These are phyloP conservation scores for Onygenales sp. DNA, from an alignment of 2,329 filamentous ascomycete genomes.

Conservation along the genomic window DNA sequence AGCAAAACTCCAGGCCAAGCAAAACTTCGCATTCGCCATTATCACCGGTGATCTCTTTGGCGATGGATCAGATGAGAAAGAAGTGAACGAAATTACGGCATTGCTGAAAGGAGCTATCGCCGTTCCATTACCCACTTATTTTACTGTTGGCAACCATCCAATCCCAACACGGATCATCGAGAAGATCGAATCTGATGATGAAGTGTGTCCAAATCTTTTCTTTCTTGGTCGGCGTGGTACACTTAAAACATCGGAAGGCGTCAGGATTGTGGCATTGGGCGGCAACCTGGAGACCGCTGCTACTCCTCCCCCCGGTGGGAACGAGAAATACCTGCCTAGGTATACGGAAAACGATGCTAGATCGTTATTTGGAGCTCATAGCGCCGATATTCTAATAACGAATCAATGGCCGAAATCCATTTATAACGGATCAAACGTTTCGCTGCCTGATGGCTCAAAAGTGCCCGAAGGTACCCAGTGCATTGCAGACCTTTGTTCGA, in stretches of 20 bases:
- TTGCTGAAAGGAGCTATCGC: slow-evolving; percentile 64
- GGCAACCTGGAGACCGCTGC: slow-evolving; percentile 55
- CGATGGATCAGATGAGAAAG: slow-evolving; percentile 33
- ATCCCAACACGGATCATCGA: slow-evolving; percentile 62
- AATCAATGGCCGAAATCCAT: slow-evolving; percentile 74
- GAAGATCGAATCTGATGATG: slow-evolving; percentile 62
- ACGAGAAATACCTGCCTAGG: slow-evolving; percentile 61
- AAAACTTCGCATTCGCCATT: slow-evolving; percentile 77
- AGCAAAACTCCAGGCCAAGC: slow-evolving; percentile 70
- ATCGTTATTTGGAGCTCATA: slow-evolving; percentile 63
- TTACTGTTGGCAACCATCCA: slow-evolving; percentile 65
- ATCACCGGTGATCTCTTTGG: slow-evolving; percentile 76
- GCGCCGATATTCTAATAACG: slow-evolving; percentile 79
- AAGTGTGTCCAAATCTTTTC: slow-evolving; percentile 82
- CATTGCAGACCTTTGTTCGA: slow-evolving; percentile 66
- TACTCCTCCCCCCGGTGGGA: slow-evolving; percentile 30
- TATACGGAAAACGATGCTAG: slow-evolving; percentile 72
- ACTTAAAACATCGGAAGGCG: slow-evolving; percentile 80
- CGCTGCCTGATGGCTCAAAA: slow-evolving; percentile 45
- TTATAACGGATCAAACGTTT: slow-evolving; percentile 56
- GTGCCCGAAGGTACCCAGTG: slow-evolving; percentile 51
- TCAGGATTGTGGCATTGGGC: slow-evolving; percentile 79
- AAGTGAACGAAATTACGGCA: slow-evolving; percentile 52
- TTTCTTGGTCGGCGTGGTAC: slow-evolving; percentile 80
- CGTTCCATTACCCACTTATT: slow-evolving; percentile 80